Percentiles rank a stretch among this genome's conserved stretches.
phyloP scores from a whole-genome alignment of 176 grass and related monocot genomes.

The Eleusine coracana region DNA sequence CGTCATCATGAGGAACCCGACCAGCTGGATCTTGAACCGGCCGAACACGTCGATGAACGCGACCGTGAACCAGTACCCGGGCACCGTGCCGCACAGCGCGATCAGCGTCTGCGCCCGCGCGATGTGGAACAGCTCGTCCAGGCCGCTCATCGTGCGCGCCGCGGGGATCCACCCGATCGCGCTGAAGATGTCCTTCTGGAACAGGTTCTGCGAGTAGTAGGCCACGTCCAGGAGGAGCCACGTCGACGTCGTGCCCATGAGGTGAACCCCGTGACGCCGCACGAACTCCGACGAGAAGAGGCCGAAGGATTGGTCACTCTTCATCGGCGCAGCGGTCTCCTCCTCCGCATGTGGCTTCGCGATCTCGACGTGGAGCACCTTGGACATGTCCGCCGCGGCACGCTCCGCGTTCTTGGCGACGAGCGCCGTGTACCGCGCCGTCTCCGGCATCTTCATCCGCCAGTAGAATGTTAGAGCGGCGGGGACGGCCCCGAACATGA shows the following conservation, averaged over 20 bases:
- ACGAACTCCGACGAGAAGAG: neutral
- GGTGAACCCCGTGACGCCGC: neutral
- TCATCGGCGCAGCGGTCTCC: neutral
- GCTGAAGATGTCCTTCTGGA: conserved; percentile 57
- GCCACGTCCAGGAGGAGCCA: conserved; percentile 50
- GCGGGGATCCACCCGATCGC: conserved; percentile 48
- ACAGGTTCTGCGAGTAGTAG: conserved; percentile 52
- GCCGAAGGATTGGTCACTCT: neutral
- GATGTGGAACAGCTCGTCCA: conserved; percentile 54
- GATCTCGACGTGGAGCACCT: conserved; percentile 27
- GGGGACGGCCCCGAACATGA: conserved; percentile 62
- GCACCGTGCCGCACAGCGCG: conserved; percentile 55
- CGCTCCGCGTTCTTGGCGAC: conserved; percentile 49
- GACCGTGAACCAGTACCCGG: conserved; percentile 59
- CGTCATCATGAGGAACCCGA: conserved; percentile 52
- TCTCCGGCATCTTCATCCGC: conserved; percentile 66
- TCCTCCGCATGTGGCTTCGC: neutral
- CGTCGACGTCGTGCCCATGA: conserved; percentile 27
- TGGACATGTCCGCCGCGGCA: conserved; percentile 57
- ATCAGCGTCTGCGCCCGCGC: conserved; percentile 55
- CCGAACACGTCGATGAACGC: conserved; percentile 51
- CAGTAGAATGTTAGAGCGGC: conserved; percentile 58
- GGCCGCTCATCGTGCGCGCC: conserved; percentile 44
- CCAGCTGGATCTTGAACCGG: conserved; percentile 45
- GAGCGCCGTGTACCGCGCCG: conserved; percentile 62